Evolutionary conservation across 2,329 filamentous ascomycete species (phyloP), one percentile per base, ranked within the genome.

Genomic region (Fusarium sp.): DNA sequence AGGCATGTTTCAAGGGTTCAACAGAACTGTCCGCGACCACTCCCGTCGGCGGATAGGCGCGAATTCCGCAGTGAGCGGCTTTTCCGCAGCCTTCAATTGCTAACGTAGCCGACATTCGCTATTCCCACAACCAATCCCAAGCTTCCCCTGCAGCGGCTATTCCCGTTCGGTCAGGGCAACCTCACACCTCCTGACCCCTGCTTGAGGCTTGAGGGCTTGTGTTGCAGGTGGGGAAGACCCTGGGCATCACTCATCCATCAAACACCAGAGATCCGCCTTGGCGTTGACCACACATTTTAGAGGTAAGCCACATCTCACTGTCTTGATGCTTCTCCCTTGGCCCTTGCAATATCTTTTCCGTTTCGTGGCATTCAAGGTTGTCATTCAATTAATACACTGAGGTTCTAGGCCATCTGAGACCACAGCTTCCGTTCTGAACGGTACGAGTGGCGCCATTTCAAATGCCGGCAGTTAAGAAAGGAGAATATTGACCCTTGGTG

Each of bases 101-200:
- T 57, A 64, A 66, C 56, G 39, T 53, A 60, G 26, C 24, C 47
- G 65, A 68, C 36, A 16, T 24, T 47, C 53, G 28, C 45, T 67
- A 26, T 57, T 28, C 50, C 20, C 48, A 69, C 57, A 44, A 41
- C 56, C 48, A 72, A 47, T 50, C 28, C 47, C 31, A 58, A 41
- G 31, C 31, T 33, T 56, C 61, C 47, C 57, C 51, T 48, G 22
- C 18, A 47, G 35, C 56, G 62, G 57, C 70, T 73, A 73, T 60
- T 71, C 62, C 67, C 63, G 59, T 71, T 68, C 54, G 53, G 58
- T 61, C 31, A 68, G 42, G 33, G 62, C 48, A n/a, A n/a, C 59
- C 33, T 70, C 47, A 24, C 50, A 63, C 35, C 72, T 68, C 71
- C 73, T 74, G 16, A 56, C 73, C 75, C 75, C 73, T 77, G 73